These are phyloP conservation scores for Mucor ambiguus DNA, from an alignment of 371 early-diverging fungal genomes.

Conservation along the genomic window DNA sequence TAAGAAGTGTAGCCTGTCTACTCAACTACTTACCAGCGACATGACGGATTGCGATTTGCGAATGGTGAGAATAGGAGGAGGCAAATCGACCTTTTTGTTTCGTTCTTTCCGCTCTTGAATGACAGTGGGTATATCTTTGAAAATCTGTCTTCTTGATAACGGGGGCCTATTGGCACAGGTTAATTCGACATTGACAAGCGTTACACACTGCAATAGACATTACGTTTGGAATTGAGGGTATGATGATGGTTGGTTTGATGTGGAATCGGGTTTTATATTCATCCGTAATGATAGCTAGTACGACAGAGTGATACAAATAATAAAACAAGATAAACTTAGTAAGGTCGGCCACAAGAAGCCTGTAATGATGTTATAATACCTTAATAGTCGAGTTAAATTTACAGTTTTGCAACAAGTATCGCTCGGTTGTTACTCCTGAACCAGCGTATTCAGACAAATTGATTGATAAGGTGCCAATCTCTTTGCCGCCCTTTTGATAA, in stretches of 20 bases:
- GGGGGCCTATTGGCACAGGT: constrained; percentile 22
- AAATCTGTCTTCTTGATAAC: constrained; percentile 36
- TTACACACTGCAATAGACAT: constrained; percentile 1
- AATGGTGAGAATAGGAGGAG: constrained; percentile 8
- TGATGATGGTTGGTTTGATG: constrained; percentile 7
- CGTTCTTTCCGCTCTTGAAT: constrained; percentile 26
- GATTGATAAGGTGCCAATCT: constrained; percentile 51
- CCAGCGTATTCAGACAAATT: constrained; percentile 53
- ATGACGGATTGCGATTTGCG: constrained; percentile 31
- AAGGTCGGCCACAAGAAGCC: not conserved
- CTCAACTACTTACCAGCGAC: constrained; percentile 29
- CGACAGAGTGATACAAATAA: constrained; percentile 3
- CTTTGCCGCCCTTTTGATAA: constrained; percentile 62
- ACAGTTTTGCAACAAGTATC: constrained; percentile 48
- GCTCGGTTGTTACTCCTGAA: constrained; percentile 32
- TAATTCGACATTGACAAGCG: not conserved
- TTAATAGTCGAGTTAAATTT: constrained; percentile 42
- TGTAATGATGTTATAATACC: not conserved
- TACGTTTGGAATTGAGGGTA: constrained; percentile 44
- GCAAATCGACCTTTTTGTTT: not conserved
- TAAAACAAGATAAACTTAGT: not conserved
- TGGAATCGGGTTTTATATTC: constrained; percentile 44
- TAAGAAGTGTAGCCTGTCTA: not conserved
- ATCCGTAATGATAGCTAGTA: constrained; percentile 46
- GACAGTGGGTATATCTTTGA: constrained; percentile 36